Evolutionary conservation across 805 yeast genomes (phyloP), one percentile per base, ranked within the genome.

Genomic region (Brettanomyces anomalus): DNA sequence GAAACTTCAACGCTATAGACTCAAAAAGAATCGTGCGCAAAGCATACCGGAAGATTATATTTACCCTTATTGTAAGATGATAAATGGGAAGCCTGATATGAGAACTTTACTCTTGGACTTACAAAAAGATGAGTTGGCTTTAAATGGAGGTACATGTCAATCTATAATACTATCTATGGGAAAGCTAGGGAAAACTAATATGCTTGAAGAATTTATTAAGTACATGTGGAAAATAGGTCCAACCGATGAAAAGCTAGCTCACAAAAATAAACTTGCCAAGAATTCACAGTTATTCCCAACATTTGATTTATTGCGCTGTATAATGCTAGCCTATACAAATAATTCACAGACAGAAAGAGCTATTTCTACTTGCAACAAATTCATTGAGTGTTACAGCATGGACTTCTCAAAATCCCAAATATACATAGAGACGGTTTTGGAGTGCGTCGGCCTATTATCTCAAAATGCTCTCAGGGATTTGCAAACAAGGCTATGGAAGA

Each of bases 161-260:
- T 42, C 57, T 4, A 50, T 62, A 20, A 28, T 63, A 14, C 44
- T 61, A 32, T 53, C 60, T 7, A 41, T 57, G 18, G 67, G 64
- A 20, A 53, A 50, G 33, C 42, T 51, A 13, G 49, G 55, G n/a
- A 51, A 64, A 34, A 21, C 56, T 0, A 49, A 50, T 4, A 39
- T 53, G 16, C 42, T 64, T 13, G 52, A 55, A 34, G 37, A 46
- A 11, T 53, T 50, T 16, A 50, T 66, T 8, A 40, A 48, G 21
- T 40, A 43, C 5, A 47, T 55, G 10, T 65, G 66, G 65, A 58
- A 59, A 4, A 41, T 60, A 11, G 44, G 49, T 14, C 32, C 45
- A 8, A 44, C 38, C 17, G 34, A 36, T 8, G 28, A 20, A 14
- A 36, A 39, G 13, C n/a, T 40, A 4, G n/a, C 36, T 7, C 33